phyloP scores from a whole-genome alignment of 2,329 filamentous ascomycete species.

The Colletotrichum plurivorum region DNA sequence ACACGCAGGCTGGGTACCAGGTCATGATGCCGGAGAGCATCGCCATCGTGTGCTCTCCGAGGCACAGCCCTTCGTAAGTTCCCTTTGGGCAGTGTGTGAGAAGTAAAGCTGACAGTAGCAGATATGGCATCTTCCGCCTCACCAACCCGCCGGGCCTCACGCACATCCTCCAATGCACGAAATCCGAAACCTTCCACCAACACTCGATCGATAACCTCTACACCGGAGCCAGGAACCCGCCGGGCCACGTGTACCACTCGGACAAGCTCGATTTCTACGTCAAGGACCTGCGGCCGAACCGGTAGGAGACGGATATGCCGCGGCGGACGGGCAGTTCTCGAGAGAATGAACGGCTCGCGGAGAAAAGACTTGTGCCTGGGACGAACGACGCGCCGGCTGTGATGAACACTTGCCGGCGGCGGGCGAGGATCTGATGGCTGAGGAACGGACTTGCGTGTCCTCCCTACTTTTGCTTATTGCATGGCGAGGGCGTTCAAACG shows the following conservation, averaged over 20 bases:
- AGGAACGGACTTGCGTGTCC: not conserved
- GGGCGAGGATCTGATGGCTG: too few relatives aligned
- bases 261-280: constrained; percentile 74
- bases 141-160: constrained; percentile 93
- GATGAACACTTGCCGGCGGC: not conserved
- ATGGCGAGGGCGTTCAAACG: constrained; percentile 35
- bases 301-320: constrained; percentile 24
- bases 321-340: not conserved
- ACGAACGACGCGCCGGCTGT: not conserved
- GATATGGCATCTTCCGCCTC: constrained; percentile 91
- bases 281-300: constrained; percentile 64
- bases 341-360: not conserved
- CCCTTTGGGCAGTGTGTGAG: not conserved
- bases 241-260: constrained; percentile 79
- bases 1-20: constrained; percentile 95
- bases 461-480: constrained; percentile 28
- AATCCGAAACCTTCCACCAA: constrained; percentile 88
- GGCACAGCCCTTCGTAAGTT: constrained; percentile 80
- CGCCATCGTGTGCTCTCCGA: constrained; percentile 95
- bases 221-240: constrained; percentile 77
- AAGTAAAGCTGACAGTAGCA: constrained; percentile 50
- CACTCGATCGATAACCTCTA: constrained; percentile 79
- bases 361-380: not conserved
- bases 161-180: constrained; percentile 84
- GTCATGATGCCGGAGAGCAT: constrained; percentile 97